Base-by-base conservation (phyloP, 805 yeast genomes). In the Wickerhamiella nectarea region DNA sequence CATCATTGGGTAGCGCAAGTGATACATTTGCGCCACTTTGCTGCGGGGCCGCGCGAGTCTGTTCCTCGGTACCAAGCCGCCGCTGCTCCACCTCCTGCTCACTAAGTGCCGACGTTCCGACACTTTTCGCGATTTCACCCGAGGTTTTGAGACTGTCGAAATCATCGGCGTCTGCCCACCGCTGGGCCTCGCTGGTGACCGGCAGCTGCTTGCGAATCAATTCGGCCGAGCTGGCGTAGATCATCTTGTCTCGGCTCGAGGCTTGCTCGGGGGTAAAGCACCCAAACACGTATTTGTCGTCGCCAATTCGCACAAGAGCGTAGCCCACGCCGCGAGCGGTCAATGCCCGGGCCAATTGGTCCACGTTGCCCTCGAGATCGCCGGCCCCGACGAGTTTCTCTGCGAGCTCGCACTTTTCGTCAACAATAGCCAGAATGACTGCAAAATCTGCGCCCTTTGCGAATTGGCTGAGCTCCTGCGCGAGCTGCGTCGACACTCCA, bases 201-300 rank as follows among this genome's bases (percentile, higher is more conserved):
- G 65, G 54, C 33, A 89, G 67, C 49, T 80, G 78, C 52, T 81
- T 75, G 45, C 82, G 63, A 29, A 91, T 61, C 1, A 91, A 75
- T 58, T 75, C 80, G 48, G 84, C 84, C 9, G 93, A 78, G 2
- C 95, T 83, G 4, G 97, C 97, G 59, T 87, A 91, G 39, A 91
- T 68, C 96, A 91, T 91, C 60, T 89, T 91, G 45, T 72, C 70
- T 46, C 86, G 72, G 31, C 89, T 87, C 2, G 78, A 76, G 7
- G 95, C 82, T 41, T 61, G 61, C 58, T 89, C 96, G 0, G 98
- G 96, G 43, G 89, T 87, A 63, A 71, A 87, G 17, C 91, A 76
- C 37, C 86, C 71, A 53, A 89, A 86, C 3, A 74, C 69, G 48
- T 64, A 67, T n/a, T 55, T 56, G 1, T 51, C 54, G 6, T 48